phyloP scores from a whole-genome alignment of 176 grass and related monocot genomes.

The Pharus latifolius region DNA sequence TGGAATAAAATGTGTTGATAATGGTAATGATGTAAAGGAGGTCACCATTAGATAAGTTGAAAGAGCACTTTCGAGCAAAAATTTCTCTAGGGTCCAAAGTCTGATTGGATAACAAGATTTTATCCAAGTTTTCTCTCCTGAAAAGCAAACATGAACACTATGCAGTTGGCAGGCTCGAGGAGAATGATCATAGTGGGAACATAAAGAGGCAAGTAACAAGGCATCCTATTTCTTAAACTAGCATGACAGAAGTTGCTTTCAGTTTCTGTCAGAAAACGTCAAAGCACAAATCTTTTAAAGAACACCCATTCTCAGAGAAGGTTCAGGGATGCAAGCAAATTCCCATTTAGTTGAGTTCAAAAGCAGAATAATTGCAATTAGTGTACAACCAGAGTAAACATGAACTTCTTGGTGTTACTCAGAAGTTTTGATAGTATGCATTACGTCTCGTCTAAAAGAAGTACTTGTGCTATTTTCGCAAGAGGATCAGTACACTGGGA shows the following conservation, averaged over 20 bases:
- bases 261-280: not conserved
- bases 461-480: not conserved
- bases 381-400: not conserved
- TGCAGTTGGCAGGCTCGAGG: constrained; percentile 2
- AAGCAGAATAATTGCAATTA: not conserved
- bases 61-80: constrained; percentile 49
- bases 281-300: not conserved
- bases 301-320: not conserved
- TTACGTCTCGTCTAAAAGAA: not conserved
- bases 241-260: not conserved
- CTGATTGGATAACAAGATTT: constrained; percentile 41
- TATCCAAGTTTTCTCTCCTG: constrained; percentile 47
- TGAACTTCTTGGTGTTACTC: not conserved
- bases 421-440: not conserved
- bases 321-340: not conserved
- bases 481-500: not conserved
- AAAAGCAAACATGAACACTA: constrained; percentile 7
- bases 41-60: constrained; percentile 51
- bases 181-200: not conserved
- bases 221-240: constrained; percentile 5
- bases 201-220: not conserved
- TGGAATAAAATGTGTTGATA: not conserved
- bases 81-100: constrained; percentile 32
- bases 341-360: not conserved
- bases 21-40: not conserved